A percentile compares a stretch with the other conserved stretches of the same genome.
phyloP scores from a whole-genome alignment of 345 rosid species.

The Clarkia xantiana region DNA sequence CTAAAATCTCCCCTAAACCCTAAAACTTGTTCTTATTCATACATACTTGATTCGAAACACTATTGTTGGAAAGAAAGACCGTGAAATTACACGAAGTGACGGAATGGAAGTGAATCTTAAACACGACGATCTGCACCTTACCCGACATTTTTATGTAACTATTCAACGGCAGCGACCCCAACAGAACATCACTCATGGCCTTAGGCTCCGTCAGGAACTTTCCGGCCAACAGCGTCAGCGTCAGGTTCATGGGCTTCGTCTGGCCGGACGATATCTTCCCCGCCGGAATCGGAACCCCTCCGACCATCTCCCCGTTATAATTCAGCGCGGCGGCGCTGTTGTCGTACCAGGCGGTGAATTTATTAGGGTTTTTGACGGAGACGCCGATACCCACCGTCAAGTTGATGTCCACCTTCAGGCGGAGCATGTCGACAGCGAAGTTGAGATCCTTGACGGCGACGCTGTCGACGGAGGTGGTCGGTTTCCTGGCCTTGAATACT shows the following conservation, averaged over 20 bases:
- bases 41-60: slow-evolving; percentile 41
- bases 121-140: slow-evolving; percentile 38
- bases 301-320: slow-evolving; percentile 45
- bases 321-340: slow-evolving; percentile 29
- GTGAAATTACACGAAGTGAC: slow-evolving; percentile 41
- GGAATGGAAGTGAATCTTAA: slow-evolving; percentile 31
- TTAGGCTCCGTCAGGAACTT: slow-evolving; percentile 30
- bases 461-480: slow-evolving; percentile 32
- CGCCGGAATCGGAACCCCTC: slow-evolving; percentile 57
- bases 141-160: slow-evolving; percentile 35
- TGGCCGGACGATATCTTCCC: slow-evolving; percentile 28
- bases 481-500: slow-evolving; percentile 57
- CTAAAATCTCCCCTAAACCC: too few relatives aligned
- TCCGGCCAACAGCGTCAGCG: slow-evolving; percentile 54
- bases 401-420: slow-evolving; percentile 26
- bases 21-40: slow-evolving; percentile 44
- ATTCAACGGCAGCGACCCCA: slow-evolving; percentile 31
- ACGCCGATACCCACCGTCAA: slow-evolving; percentile 34
- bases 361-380: slow-evolving; percentile 56
- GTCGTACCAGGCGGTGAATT: slow-evolving; percentile 42
- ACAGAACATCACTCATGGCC: slow-evolving; percentile 20
- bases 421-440: slow-evolving; percentile 14
- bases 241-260: slow-evolving; percentile 40
- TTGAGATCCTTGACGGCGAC: slow-evolving; percentile 20
- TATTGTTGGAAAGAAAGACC: slow-evolving; percentile 25